Evolutionary conservation across 495 filamentous ascomycete genomes (phyloP).

Genomic region (Tuber borchii): DNA sequence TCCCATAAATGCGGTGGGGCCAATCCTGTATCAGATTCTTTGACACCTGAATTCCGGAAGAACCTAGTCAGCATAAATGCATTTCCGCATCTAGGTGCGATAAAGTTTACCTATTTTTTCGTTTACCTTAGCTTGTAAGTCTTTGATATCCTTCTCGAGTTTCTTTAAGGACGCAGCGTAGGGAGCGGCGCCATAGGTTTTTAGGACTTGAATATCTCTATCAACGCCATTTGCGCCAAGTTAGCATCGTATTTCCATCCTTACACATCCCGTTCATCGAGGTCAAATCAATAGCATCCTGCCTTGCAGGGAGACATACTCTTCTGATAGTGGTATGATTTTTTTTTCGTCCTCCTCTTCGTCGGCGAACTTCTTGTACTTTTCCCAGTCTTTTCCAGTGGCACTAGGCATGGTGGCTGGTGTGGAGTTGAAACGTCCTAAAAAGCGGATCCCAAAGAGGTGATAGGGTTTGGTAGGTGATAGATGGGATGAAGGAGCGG

Average conservation of each 20-base stretch:
- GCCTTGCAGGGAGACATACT: constrained; percentile 54
- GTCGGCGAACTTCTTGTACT: constrained; percentile 96
- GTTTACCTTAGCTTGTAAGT: constrained; percentile 90
- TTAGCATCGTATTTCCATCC: constrained; percentile 7
- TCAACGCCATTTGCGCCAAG: constrained; percentile 33
- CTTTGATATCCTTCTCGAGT: constrained; percentile 97
- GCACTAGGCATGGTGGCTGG: constrained; percentile 62
- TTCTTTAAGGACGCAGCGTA: constrained; percentile 89
- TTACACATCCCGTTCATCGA: constrained; percentile 3
- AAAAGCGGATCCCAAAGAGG: background rate
- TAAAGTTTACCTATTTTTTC: constrained; percentile 74
- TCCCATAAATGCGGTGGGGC: constrained; percentile 99
- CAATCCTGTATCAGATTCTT: constrained; percentile 98
- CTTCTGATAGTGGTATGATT: constrained; percentile 90
- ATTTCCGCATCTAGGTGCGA: background rate
- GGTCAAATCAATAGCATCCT: constrained; percentile 7
- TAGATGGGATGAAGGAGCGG: constrained; percentile 5
- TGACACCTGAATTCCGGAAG: constrained; percentile 48
- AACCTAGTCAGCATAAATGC: background rate
- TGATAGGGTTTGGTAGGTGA: background rate
- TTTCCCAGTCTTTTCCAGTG: constrained; percentile 91
- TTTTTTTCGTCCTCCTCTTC: constrained; percentile 99
- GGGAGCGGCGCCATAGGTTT: constrained; percentile 95
- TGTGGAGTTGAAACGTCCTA: background rate
- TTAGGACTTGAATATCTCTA: constrained; percentile 97